These are phyloP conservation scores for Pseudogymnoascus sp. DNA, from an alignment of 2,329 filamentous ascomycete genomes.

Conservation along the genomic window DNA sequence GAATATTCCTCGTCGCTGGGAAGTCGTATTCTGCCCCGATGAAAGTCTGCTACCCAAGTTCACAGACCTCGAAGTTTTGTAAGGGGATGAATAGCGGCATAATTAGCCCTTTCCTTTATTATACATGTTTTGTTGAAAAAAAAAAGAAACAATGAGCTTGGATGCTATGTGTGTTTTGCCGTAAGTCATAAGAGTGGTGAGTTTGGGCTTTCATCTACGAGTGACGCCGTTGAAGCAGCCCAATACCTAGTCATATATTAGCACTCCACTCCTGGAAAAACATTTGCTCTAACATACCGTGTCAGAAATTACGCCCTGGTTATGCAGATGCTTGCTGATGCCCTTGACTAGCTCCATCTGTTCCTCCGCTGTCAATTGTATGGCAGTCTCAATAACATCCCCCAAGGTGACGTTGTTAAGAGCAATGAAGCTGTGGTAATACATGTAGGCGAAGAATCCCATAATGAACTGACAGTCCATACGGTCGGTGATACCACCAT, in stretches of 20 bases:
- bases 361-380: conserved; percentile 76
- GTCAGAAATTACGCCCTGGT: conserved; percentile 43
- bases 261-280: not conserved
- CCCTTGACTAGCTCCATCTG: conserved; percentile 72
- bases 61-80: not conserved
- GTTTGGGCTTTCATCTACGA: conserved; percentile 3
- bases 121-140: conserved; percentile 8
- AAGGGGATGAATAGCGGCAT: not conserved
- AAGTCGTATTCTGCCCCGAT: not conserved
- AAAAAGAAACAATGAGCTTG: conserved; percentile 4
- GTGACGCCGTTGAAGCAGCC: conserved; percentile 6
- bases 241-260: conserved; percentile 6
- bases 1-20: not conserved
- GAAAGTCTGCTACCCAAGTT: not conserved
- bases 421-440: conserved; percentile 96
- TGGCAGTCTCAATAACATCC: conserved; percentile 80
- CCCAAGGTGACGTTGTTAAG: conserved; percentile 79
- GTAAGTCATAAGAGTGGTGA: conserved; percentile 4
- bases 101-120: conserved; percentile 3
- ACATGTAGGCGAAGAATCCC: conserved; percentile 97
- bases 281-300: conserved; percentile 19
- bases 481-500: conserved; percentile 95
- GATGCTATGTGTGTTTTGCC: conserved; percentile 6
- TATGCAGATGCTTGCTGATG: conserved; percentile 55
- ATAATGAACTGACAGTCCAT: conserved; percentile 99